Percentiles rank a stretch among this genome's conserved stretches.
phyloP scores from a whole-genome alignment of 345 rosid species.

The Lumnitzera racemosa region DNA sequence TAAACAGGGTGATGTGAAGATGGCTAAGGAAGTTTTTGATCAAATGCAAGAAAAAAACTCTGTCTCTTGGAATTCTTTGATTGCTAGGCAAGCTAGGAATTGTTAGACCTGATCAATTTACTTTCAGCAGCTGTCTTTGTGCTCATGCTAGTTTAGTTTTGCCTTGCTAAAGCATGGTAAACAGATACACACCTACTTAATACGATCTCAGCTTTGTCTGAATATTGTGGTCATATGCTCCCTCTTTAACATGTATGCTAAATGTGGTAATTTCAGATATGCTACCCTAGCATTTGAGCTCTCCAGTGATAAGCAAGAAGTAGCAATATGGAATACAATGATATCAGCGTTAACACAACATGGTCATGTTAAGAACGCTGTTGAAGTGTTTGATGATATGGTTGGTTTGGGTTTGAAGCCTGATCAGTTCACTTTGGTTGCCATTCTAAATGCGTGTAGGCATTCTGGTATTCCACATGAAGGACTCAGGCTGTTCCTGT shows the following conservation, averaged over 20 bases:
- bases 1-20: conserved; percentile 50
- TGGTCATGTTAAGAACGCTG: conserved; percentile 54
- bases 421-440: conserved; percentile 50
- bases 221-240: conserved; percentile 62
- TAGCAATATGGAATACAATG: conserved; percentile 80
- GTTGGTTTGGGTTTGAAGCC: conserved; percentile 41
- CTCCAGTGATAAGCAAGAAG: conserved; percentile 32
- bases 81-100: conserved; percentile 63
- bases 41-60: conserved; percentile 60
- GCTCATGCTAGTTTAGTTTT: conserved; percentile 59
- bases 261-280: conserved; percentile 48
- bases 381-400: conserved; percentile 42
- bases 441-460: conserved; percentile 60
- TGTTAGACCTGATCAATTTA: conserved; percentile 59
- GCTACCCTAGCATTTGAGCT: conserved; percentile 44
- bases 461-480: conserved; percentile 58
- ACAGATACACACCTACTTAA: conserved; percentile 56
- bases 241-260: conserved; percentile 81
- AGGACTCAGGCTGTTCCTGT: conserved; percentile 52
- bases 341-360: conserved; percentile 73
- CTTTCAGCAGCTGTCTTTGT: conserved; percentile 72
- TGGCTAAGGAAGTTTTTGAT: conserved; percentile 43
- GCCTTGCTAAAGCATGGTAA: conserved; percentile 62
- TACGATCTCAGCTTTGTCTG: conserved; percentile 39
- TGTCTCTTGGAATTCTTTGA: conserved; percentile 73